Conservation (phyloP, 1,139 yeast genomes). For the Candida sanyaensis region DNA sequence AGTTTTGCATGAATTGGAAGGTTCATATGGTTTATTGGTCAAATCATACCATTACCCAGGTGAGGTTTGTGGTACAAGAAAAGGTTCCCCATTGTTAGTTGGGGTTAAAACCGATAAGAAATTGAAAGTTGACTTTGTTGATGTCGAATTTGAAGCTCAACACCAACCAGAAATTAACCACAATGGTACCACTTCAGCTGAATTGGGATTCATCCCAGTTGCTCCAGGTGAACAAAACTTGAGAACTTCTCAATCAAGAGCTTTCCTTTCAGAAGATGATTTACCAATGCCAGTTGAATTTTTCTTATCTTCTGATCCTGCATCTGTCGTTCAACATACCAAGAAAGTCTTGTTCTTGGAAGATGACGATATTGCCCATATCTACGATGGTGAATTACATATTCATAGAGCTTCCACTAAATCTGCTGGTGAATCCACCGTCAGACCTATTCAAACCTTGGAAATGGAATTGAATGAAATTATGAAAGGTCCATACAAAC, state of each 20-base stretch:
- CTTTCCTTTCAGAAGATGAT: slow-evolving; percentile 89
- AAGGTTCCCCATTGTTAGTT: slow-evolving; percentile 95
- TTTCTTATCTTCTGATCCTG: slow-evolving; percentile 95
- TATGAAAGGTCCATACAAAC: slow-evolving; percentile 96
- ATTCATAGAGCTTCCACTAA: slow-evolving; percentile 89
- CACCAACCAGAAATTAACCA: slow-evolving; percentile 17
- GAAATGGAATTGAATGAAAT: slow-evolving; percentile 97
- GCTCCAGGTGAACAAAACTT: slow-evolving; percentile 53
- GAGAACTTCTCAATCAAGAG: slow-evolving; percentile 91
- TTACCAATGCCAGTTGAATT: slow-evolving; percentile 94
- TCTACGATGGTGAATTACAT: slow-evolving; percentile 96
- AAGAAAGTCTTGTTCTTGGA: slow-evolving; percentile 94
- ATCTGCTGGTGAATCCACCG: slow-evolving; percentile 87
- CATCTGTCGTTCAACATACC: slow-evolving; percentile 97
- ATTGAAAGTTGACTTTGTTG: slow-evolving; percentile 96
- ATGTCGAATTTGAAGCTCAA: slow-evolving; percentile 86
- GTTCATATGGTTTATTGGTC: slow-evolving; percentile 95
- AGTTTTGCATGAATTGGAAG: slow-evolving; percentile 91
- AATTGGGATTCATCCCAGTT: slow-evolving; percentile 37
- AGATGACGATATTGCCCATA: slow-evolving; percentile 98
- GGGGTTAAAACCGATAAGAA: slow-evolving; percentile 97
- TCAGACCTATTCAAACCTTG: slow-evolving; percentile 93
- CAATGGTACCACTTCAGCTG: slow-evolving; percentile 14
- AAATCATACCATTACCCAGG: slow-evolving; percentile 92
- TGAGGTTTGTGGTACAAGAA: slow-evolving; percentile 95